Base-by-base conservation (phyloP, 306 rosid species). In the Cyamopsis tetragonoloba region DNA sequence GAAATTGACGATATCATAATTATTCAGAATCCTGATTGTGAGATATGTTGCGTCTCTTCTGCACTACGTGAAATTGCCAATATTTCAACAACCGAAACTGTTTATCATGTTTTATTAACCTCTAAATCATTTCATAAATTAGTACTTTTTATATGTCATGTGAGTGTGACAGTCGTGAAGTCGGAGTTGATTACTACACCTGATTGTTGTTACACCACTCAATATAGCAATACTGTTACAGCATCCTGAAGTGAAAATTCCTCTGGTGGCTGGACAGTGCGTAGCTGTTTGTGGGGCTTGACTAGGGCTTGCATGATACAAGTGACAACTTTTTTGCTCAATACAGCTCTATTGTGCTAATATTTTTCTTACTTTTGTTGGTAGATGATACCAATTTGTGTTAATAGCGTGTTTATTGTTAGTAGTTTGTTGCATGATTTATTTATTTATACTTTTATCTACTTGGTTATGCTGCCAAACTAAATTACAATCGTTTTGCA, bases 401-500 rank as follows among this genome's bases (percentile, higher is more conserved):
- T 53, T 60, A 67, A 30, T 43, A 58, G 27, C 46, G 11, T 13
- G 44, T 61, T 72, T 4, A 50, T 35, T 28, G 24, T 41, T 5
- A 43, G 28, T 51, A 49, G 18, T 68, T 78, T 65, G 19, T 26
- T 49, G 19, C 22, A 48, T 77, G 42, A 47, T 44, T n/a, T n/a
- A 34, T 47, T 55, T 57, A 15, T 57, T 47, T 57, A 18, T n/a
- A n/a, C n/a, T n/a, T n/a, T n/a, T 32, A 71, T 28, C 5, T 28
- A 20, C 37, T 10, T 68, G 61, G 37, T 13, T 58, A 41, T 57
- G 53, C 14, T 37, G 69, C 55, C 62, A 59, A 70, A 32, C 62
- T 31, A 51, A 59, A 41, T 38, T 66, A 20, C 22, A 51, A 46
- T 55, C 63, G 38, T 49, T 72, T 75, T 79, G 81, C 91, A 89